Conservation (phyloP, 2,329 filamentous ascomycete genomes). For the Pseudogymnoascus sp. region DNA sequence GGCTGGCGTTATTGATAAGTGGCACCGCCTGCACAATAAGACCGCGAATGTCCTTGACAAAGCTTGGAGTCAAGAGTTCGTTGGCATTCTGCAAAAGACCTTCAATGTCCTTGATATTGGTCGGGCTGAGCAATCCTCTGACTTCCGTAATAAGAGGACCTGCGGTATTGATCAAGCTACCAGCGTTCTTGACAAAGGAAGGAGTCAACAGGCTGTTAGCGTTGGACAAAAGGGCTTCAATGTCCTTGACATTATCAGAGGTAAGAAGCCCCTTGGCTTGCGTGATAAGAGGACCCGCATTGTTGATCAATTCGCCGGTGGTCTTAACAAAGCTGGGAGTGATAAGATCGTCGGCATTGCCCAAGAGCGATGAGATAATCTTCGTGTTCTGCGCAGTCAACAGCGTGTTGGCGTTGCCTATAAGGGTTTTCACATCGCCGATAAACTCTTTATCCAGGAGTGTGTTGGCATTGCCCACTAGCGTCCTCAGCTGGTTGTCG, state of each 20-base stretch:
- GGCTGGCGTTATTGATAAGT: slow-evolving; percentile 23
- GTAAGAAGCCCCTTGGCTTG: background rate
- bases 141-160: background rate
- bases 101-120: background rate
- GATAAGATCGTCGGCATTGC: slow-evolving; percentile 18
- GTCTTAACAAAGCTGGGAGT: slow-evolving; percentile 7
- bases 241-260: background rate
- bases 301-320: background rate
- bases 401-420: background rate
- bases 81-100: slow-evolving; percentile 13
- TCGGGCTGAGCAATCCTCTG: background rate
- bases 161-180: background rate
- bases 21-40: slow-evolving; percentile 27
- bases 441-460: slow-evolving; percentile 18
- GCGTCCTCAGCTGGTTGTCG: background rate
- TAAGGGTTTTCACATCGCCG: background rate
- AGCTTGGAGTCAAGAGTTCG: slow-evolving; percentile 12
- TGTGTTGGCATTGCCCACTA: background rate
- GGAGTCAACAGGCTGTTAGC: background rate
- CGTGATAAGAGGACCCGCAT: background rate
- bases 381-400: background rate
- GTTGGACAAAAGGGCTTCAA: background rate
- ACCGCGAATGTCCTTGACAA: slow-evolving; percentile 6
- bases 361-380: background rate
- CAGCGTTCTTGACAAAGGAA: background rate